Percentiles rank a stretch among this genome's conserved stretches.
phyloP scores from a whole-genome alignment of 192 early-diverging fungal genomes.

The Coemansia sp. region DNA sequence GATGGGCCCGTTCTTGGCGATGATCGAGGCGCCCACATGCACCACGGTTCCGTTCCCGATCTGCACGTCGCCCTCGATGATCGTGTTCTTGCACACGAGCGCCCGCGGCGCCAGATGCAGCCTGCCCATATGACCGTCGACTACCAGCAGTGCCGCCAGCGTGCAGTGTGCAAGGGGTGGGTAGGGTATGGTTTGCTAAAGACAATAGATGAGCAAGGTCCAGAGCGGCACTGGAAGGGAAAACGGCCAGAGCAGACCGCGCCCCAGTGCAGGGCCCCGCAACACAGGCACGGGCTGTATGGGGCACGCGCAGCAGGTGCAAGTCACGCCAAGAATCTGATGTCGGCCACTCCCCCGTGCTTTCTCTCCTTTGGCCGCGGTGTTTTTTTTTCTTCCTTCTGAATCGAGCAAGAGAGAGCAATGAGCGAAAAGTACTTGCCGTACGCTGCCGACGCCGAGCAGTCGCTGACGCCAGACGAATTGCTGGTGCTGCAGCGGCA shows the following conservation, averaged over 20 bases:
- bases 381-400: not conserved
- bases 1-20: conserved; percentile 41
- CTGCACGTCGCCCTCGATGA: conserved; percentile 40
- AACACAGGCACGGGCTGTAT: too few relatives aligned
- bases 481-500: conserved; percentile 60
- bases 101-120: conserved; percentile 37
- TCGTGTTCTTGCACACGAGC: conserved; percentile 40
- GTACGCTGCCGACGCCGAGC: conserved; percentile 44
- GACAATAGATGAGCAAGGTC: not conserved
- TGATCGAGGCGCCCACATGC: conserved; percentile 41
- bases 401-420: not conserved
- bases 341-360: not conserved
- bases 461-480: conserved; percentile 29
- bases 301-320: too few relatives aligned
- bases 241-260: too few relatives aligned
- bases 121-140: conserved; percentile 20
- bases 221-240: too few relatives aligned
- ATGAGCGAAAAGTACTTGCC: conserved; percentile 27
- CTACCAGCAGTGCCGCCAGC: conserved; percentile 6
- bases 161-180: too few relatives aligned
- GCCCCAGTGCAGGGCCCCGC: too few relatives aligned
- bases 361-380: not conserved
- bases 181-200: too few relatives aligned
- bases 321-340: not conserved
- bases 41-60: conserved; percentile 44